These are phyloP conservation scores for Glebionis coronaria DNA, from an alignment of 129 eudicot genomes.

Conservation along the genomic window DNA sequence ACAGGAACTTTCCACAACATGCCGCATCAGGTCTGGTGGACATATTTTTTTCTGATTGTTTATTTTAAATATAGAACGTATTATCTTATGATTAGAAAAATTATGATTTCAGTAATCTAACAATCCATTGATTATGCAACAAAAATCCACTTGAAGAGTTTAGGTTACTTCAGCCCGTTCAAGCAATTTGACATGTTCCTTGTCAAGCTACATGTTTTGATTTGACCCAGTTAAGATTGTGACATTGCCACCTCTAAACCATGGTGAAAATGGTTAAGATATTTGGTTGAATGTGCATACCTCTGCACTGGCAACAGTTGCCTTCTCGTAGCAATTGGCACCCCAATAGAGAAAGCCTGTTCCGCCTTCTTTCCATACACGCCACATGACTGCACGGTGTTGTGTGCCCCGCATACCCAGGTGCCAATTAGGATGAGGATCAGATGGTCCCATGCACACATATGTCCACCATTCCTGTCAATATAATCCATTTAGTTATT, in stretches of 20 bases:
- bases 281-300: slow-evolving; percentile 23
- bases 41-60: too few relatives aligned
- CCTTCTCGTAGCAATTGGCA: slow-evolving; percentile 98
- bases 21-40: too few relatives aligned
- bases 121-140: too few relatives aligned
- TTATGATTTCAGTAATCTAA: too few relatives aligned
- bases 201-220: too few relatives aligned
- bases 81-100: too few relatives aligned
- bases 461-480: slow-evolving; percentile 99
- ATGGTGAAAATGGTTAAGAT: background rate
- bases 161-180: too few relatives aligned
- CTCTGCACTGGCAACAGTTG: slow-evolving; percentile 92
- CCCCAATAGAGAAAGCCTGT: slow-evolving; percentile 99
- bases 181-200: too few relatives aligned
- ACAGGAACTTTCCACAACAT: too few relatives aligned
- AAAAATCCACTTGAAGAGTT: too few relatives aligned
- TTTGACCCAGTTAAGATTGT: background rate
- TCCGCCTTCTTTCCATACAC: slow-evolving; percentile 99
- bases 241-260: background rate
- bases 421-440: slow-evolving; percentile 99
- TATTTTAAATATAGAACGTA: too few relatives aligned
- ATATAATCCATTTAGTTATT: slow-evolving; percentile 11
- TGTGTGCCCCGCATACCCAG: slow-evolving; percentile 99
- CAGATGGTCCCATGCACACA: slow-evolving; percentile 96
- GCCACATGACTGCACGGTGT: slow-evolving; percentile 99